phyloP scores from a whole-genome alignment of 768 basidiomycete species.

The Leccinellum rugosiceps region DNA sequence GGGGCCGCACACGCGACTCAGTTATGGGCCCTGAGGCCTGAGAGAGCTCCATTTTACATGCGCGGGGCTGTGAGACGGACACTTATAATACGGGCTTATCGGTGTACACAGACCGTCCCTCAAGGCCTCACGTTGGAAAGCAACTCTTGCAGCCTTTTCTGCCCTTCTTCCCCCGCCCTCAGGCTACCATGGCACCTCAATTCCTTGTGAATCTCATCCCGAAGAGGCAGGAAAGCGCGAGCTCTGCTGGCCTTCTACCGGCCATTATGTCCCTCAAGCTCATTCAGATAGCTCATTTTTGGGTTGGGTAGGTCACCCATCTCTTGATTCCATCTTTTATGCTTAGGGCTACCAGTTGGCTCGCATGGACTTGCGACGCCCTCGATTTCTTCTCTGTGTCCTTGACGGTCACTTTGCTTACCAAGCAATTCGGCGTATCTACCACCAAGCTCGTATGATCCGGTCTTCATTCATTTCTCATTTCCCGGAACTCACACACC shows the following conservation, averaged over 20 bases:
- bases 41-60: constrained; percentile 12
- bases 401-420: constrained; percentile 48
- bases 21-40: background rate
- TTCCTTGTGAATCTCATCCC: constrained; percentile 52
- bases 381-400: constrained; percentile 85
- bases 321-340: background rate
- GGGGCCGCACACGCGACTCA: constrained; percentile 3
- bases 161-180: background rate
- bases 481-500: background rate
- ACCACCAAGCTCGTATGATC: constrained; percentile 43
- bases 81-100: constrained; percentile 8
- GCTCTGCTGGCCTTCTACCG: constrained; percentile 37
- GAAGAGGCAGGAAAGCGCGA: constrained; percentile 38
- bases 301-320: constrained; percentile 43
- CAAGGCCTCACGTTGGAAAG: background rate
- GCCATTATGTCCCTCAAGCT: constrained; percentile 45
- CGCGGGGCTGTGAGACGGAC: background rate
- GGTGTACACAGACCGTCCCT: background rate
- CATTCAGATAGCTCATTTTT: constrained; percentile 58
- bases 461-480: background rate
- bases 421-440: constrained; percentile 43
- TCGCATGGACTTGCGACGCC: constrained; percentile 86
- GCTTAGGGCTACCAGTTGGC: constrained; percentile 46
- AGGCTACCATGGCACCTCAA: constrained; percentile 15
- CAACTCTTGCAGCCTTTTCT: background rate